Conservation (phyloP, 73 alveolate species). For the Uronychia setigera region DNA sequence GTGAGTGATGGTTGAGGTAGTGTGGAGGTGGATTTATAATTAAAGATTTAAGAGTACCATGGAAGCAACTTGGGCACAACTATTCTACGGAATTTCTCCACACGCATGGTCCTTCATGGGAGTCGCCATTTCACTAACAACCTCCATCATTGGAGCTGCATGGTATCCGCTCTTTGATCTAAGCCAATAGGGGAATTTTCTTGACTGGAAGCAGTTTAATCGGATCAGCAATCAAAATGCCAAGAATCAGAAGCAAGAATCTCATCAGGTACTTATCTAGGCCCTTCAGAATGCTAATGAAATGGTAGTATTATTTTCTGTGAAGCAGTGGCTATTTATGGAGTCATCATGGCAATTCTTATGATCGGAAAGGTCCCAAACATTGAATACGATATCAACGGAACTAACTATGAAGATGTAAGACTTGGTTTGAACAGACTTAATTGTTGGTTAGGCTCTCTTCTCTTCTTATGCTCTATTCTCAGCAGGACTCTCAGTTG, state of each 20-base stretch:
- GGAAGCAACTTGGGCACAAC: conserved; percentile 39
- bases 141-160: conserved; percentile 97
- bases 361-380: conserved; percentile 88
- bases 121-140: conserved; percentile 93
- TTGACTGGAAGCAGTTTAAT: conserved; percentile 97
- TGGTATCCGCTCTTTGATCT: conserved; percentile 58
- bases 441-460: conserved; percentile 59
- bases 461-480: conserved; percentile 90
- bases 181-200: conserved; percentile 93
- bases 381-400: neutral
- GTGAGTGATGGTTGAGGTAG: no score
- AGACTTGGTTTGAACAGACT: no score
- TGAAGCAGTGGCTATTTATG: conserved; percentile 99
- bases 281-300: neutral
- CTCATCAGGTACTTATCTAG: conserved; percentile 68
- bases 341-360: conserved; percentile 98
- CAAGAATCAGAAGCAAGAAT: conserved; percentile 97
- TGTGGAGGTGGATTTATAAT: no score
- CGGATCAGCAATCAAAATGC: conserved; percentile 98
- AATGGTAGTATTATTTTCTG: conserved; percentile 93
- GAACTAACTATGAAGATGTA: conserved; percentile 10
- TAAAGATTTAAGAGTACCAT: no score
- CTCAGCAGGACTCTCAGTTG: conserved; percentile 98
- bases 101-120: conserved; percentile 97
- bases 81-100: conserved; percentile 33